Base-by-base conservation (phyloP, 257 asterid species). In the Galeopsis tetrahit region DNA sequence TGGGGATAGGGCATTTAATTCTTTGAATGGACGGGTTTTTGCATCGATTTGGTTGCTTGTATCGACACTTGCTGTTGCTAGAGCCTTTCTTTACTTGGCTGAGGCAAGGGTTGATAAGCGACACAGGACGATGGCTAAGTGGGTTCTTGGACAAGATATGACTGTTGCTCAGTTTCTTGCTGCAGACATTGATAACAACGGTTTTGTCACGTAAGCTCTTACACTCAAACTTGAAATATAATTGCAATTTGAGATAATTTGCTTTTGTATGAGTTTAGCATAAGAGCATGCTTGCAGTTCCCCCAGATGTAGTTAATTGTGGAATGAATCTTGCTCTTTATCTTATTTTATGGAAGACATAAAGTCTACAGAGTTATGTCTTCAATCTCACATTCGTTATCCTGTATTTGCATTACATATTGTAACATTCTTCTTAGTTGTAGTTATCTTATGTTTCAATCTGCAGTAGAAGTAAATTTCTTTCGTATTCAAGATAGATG, bases 161-260 rank as follows among this genome's bases (percentile, higher is more conserved):
- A 94, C 97, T n/a, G 97, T 94, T 33, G 87, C 97, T 0, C 97
- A 94, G 76, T 94, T 94, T 78, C 97, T 94, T 70, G 99, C 97
- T 44, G 98, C 98, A 1, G 97, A 94, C 61, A 86, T 89, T 62
- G 97, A 94, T 66, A 86, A 91, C 83, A 85, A 91, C 75, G 99
- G 97, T 42, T 94, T 85, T 63, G 95, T 91, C 73, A 91, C 85
- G 97, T 88, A 78, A 69, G 80, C 11, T 32, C 55, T 59, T 66
- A 48, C 28, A 21, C 9, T 38, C 42, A 3, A 3, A 36, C 48
- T 63, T 64, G 60, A 43, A 10, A 31, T 21, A 1, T 21, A 10
- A n/a, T 64, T 63, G 8, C 52, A 21, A 49, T 70, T 69, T 40
- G 71, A 66, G 68, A 48, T 69, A 56, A 42, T 52, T 68, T 10